Base-by-base conservation (phyloP, 805 yeast species). In the Saccharomycopsis sp. region DNA sequence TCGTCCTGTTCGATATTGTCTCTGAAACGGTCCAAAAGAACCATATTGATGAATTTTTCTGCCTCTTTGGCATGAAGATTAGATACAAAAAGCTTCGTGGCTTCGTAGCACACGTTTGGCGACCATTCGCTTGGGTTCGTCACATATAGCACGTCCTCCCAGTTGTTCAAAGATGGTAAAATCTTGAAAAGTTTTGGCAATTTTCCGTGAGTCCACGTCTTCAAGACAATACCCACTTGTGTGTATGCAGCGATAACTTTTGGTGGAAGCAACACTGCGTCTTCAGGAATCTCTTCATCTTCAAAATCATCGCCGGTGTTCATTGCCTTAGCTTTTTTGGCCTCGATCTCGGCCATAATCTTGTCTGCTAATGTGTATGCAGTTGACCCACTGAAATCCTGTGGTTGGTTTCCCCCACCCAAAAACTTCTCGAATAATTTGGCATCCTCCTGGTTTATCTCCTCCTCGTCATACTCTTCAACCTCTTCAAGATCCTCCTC, bases 101-200 rank as follows among this genome's bases (percentile, higher is more conserved):
- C 99, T 71, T 94, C 98, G 68, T 86, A 94, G 3, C 87, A 84
- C 1, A 94, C 97, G 66, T 91, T 92, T 16, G 97, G 91, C 16
- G 98, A 88, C 99, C 99, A 94, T 29, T 78, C 74, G 62, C 83
- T 91, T 7, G 99, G 99, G 64, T 90, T 83, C 1, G 98, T 91
- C 47, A 94, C 97, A 68, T 84, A 92, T 40, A 94, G 75, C 37
- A 94, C 87, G 70, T 92, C 98, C 70, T 91, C 91, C 99, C 99
- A 94, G 73, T 92, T 92, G 65, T 81, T 86, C 63, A 94, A 79
- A 2, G 96, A 81, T 40, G 99, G 99, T 57, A 95, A 80, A 54
- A 94, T 96, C 69, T 94, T 94, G 77, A 94, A 94, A 37, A 95
- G 80, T 67, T 92, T 91, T n/a, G 99, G 99, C 55, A 94, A 78